A percentile compares a stretch with the other conserved stretches of the same genome.
phyloP scores from a whole-genome alignment of 768 basidiomycete genomes.

The Trametes maxima region DNA sequence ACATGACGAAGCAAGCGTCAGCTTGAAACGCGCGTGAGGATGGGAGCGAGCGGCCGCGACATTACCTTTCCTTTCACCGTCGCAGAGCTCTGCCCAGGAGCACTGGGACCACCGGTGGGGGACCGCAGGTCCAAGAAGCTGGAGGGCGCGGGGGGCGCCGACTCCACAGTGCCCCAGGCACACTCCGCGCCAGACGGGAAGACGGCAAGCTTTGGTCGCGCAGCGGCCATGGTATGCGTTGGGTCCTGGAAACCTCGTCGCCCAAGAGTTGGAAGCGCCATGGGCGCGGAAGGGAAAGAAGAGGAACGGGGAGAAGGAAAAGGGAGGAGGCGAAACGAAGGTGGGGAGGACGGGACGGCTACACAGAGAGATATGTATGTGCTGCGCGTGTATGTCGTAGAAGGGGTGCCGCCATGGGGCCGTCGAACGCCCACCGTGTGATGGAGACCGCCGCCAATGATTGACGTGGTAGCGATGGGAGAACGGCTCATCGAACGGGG shows the following conservation, averaged over 20 bases:
- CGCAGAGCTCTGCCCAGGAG: conserved; percentile 5
- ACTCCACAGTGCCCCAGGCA: conserved; percentile 34
- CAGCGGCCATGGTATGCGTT: conserved; percentile 32
- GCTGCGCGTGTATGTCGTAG: conserved; percentile 5
- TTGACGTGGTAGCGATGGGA: conserved; percentile 25
- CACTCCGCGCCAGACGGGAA: conserved; percentile 31
- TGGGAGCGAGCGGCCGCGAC: not conserved
- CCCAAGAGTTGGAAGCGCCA: conserved; percentile 24
- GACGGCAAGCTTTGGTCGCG: conserved; percentile 32
- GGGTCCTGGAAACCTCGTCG: conserved; percentile 31
- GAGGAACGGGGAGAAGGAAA: conserved; percentile 14
- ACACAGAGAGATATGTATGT: conserved; percentile 12
- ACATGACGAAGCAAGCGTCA: not conserved
- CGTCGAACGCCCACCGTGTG: conserved; percentile 12
- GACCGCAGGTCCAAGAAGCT: conserved; percentile 21
- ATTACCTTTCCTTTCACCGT: conserved; percentile 16
- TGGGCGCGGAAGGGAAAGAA: conserved; percentile 21
- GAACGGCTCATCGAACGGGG: conserved; percentile 19
- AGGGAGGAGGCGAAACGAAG: conserved; percentile 12
- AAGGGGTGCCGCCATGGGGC: conserved; percentile 17
- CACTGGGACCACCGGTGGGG: conserved; percentile 2
- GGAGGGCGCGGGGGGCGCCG: conserved; percentile 15
- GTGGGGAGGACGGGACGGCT: conserved; percentile 5
- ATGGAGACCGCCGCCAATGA: conserved; percentile 20
- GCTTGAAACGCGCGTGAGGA: conserved; percentile 3